phyloP scores from a whole-genome alignment of 208 protist genomes.

The Wallacemonas rigidus region DNA sequence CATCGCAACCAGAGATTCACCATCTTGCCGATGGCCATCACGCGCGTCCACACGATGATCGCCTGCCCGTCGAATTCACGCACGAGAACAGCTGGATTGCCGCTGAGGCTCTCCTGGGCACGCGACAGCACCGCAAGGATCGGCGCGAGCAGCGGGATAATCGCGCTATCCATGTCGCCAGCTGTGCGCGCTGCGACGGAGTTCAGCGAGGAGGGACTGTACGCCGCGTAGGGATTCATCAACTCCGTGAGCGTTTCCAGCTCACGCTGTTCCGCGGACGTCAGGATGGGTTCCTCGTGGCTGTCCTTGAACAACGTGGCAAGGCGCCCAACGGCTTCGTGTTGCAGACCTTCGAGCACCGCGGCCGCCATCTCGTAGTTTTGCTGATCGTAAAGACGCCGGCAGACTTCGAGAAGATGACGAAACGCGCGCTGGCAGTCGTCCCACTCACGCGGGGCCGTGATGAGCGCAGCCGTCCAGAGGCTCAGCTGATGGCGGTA shows the following conservation, averaged over 20 bases:
- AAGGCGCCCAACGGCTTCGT: conserved; percentile 47
- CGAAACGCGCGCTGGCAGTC: conserved; percentile 38
- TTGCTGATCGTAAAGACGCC: conserved; percentile 61
- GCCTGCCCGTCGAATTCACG: conserved; percentile 41
- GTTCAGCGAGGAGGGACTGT: conserved; percentile 63
- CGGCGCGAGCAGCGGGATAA: conserved; percentile 61
- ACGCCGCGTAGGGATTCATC: conserved; percentile 72
- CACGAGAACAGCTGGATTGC: conserved; percentile 29
- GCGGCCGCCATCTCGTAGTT: conserved; percentile 72
- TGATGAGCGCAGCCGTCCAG: conserved; percentile 53
- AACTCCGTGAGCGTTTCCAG: conserved; percentile 47
- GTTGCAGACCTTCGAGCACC: conserved; percentile 53
- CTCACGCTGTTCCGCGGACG: conserved; percentile 29
- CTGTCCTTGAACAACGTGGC: conserved; percentile 28
- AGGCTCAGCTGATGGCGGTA: conserved; percentile 44
- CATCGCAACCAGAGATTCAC: conserved; percentile 64
- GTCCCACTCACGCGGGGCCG: conserved; percentile 38
- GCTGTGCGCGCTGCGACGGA: conserved; percentile 45
- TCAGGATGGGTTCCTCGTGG: conserved; percentile 37
- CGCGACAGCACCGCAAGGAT: conserved; percentile 58
- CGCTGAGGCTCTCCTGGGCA: conserved; percentile 43
- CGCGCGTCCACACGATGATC: conserved; percentile 64
- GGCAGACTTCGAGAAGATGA: conserved; percentile 50
- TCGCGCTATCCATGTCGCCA: conserved; percentile 57
- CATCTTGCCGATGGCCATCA: conserved; percentile 49